Evolutionary conservation across 148 eudicot species (phyloP), one percentile per base, ranked within the genome.

Genomic region (Camellia granthamiana): DNA sequence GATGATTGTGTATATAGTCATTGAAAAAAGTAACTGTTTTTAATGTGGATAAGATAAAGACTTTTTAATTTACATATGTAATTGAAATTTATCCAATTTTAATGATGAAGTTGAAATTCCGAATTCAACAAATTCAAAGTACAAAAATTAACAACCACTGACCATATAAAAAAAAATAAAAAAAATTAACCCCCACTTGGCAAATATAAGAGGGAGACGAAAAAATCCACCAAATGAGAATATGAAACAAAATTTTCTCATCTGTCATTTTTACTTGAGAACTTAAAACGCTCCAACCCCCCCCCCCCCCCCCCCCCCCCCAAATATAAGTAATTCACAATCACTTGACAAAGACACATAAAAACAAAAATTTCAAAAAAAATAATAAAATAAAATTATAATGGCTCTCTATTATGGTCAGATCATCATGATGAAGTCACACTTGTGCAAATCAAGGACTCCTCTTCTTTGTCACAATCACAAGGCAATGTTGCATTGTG

Each of bases 361-460:
- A 38, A 51, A 62, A 18, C 3, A 44, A 66, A 54, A 21, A 75
- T 70, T 47, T 15, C 6, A 46, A 15, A 52, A 19, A 69, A 78
- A 60, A 14, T 71, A 63, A 41, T 47, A 72, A 38, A 79, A 77
- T 51, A 15, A 76, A 70, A 70, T 66, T 77, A 76, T 80, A 79
- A 12, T 5, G 15, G 54, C 23, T 61, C 13, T 60, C 66, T 63
- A 7, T 54, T 19, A 67, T 10, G 64, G 49, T 73, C 52, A 52
- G 56, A 56, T 73, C 78, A 62, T 85, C 78, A 88, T 10, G 88
- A 71, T 83, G 87, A 85, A 8, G 87, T 87, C 87, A 91, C 91
- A 61, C 76, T 62, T 2, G 91, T 81, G 74, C 80, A 85, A 65
- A 88, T 85, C 85, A 90, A 85, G 16, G 91, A 88, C 71, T 85